Evolutionary conservation across 2,329 filamentous ascomycete species (phyloP).

Genomic region (Colletotrichum kahawae): DNA sequence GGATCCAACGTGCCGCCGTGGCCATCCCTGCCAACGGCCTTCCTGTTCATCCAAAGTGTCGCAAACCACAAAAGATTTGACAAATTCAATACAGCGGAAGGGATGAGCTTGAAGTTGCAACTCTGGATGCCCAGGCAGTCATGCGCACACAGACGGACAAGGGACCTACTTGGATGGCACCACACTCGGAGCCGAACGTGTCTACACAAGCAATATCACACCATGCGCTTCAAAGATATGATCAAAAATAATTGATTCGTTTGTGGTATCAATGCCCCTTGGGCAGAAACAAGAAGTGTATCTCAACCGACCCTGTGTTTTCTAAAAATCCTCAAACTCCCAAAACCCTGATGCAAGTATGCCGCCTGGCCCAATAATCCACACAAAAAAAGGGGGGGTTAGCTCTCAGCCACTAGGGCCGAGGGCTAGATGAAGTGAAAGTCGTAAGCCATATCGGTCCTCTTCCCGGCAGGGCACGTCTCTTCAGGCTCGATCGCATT

Average conservation of each 20-base stretch:
- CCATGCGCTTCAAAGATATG: not conserved
- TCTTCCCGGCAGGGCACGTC: not conserved
- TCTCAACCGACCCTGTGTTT: not conserved
- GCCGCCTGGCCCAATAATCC: not conserved
- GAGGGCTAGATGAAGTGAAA: not conserved
- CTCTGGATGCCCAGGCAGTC: not conserved
- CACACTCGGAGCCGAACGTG: not conserved
- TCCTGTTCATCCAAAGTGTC: not conserved
- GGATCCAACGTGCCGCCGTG: not conserved
- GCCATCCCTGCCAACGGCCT: not conserved
- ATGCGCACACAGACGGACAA: not conserved
- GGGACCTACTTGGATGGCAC: not conserved
- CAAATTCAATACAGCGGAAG: not conserved
- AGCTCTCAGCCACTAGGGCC: not conserved
- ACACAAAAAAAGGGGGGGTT: not conserved
- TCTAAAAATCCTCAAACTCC: conserved; percentile 4
- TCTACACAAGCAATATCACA: not conserved
- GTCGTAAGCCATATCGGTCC: not conserved
- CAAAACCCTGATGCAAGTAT: not conserved
- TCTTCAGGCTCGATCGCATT: not conserved
- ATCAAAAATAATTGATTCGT: not conserved
- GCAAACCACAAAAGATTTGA: not conserved
- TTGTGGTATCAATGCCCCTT: not conserved
- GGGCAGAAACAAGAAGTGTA: conserved; percentile 2
- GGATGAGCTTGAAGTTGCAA: not conserved